Conservation (phyloP, 495 filamentous ascomycete genomes). For the Darksidea phi region DNA sequence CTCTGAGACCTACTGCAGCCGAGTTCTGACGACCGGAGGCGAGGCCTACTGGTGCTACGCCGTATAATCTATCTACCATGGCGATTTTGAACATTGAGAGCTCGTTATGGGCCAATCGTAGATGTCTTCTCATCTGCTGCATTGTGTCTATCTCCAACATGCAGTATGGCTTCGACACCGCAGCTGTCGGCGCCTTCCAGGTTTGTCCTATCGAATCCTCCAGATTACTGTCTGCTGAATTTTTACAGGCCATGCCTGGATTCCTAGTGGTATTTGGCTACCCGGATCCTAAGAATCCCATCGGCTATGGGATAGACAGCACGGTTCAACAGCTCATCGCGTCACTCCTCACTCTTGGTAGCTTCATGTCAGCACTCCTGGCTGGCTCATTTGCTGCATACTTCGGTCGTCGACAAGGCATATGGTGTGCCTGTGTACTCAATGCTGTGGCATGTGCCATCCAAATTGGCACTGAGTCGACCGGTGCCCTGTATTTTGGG, state of each 20-base stretch:
- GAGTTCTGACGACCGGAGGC: no score
- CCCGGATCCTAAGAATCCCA: slow-evolving; percentile 39
- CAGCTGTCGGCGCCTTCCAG: slow-evolving; percentile 14
- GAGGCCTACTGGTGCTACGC: no score
- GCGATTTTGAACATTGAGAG: background rate
- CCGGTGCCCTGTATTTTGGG: slow-evolving; percentile 22
- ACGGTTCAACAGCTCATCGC: slow-evolving; percentile 38
- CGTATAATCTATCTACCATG: no score
- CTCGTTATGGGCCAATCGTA: slow-evolving; percentile 23
- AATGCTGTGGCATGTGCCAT: slow-evolving; percentile 20
- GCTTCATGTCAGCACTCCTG: slow-evolving; percentile 43
- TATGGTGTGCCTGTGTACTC: slow-evolving; percentile 26
- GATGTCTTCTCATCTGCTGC: slow-evolving; percentile 30
- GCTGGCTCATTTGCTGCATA: slow-evolving; percentile 43
- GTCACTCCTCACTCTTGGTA: slow-evolving; percentile 23
- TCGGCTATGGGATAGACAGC: slow-evolving; percentile 54
- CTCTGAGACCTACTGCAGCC: no score
- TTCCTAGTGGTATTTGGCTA: slow-evolving; percentile 52
- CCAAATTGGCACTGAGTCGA: slow-evolving; percentile 13
- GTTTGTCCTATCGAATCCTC: background rate
- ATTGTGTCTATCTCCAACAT: slow-evolving; percentile 22
- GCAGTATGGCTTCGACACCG: slow-evolving; percentile 31
- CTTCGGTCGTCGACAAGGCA: slow-evolving; percentile 38
- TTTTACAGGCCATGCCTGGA: slow-evolving; percentile 49
- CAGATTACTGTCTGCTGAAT: slow-evolving; percentile 48